Evolutionary conservation across 805 yeast species (phyloP), one percentile per base, ranked within the genome.

Genomic region (Candida michaelii): DNA sequence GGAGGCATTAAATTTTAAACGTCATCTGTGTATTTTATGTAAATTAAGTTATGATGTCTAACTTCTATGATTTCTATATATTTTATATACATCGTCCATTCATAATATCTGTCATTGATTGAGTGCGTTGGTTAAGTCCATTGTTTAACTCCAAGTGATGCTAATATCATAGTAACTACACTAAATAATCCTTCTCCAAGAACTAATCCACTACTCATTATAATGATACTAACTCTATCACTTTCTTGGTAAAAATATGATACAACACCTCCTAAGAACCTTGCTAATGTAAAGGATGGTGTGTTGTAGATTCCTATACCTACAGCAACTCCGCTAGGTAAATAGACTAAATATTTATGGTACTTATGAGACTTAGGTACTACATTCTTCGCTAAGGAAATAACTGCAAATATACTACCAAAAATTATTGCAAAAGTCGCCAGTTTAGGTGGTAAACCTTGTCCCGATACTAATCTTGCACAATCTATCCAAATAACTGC

Each of bases 401-500:
- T 77, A 2, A 76, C 29, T 0, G 83, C 96, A 62, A 90, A 89
- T 0, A 82, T 51, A 1, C 76, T 46, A 0, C 91, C 95, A 54
- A 89, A 80, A 0, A 69, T 45, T 3, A 84, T 55, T 0, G 88
- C 74, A 51, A 80, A 77, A 40, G 71, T 77, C 44, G 73, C 65
- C 0, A 89, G 96, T 44, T 76, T 76, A 0, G 89, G 85, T 0
- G 99, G 99, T 17, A 93, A 68, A 0, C 96, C 96, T 43, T 83
- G 76, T 1, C 98, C 99, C 1, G 91, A 86, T 24, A 91, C 96
- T 29, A 91, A 71, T 43, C 99, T 70, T 0, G 97, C 89, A 59
- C 98, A 90, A 60, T 91, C 98, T 33, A 91, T 83, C 99, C 99
- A 91, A 16, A 91, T 89, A 3, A 89, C 79, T 0, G 98, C 97